Evolutionary conservation across 306 rosid genomes (phyloP).

Genomic region (Castanea sativa): DNA sequence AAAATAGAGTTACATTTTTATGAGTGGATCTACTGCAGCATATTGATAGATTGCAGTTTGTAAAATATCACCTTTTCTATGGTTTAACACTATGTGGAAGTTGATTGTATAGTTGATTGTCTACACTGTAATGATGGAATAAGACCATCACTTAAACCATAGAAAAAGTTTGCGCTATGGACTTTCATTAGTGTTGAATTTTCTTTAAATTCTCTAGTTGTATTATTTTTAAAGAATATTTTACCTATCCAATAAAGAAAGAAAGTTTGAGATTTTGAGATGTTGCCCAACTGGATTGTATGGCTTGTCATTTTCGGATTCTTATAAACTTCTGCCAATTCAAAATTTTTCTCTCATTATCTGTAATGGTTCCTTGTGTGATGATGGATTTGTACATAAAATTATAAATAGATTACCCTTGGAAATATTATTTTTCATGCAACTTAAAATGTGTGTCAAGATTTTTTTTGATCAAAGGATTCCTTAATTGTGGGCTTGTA

Average conservation of each 20-base stretch:
- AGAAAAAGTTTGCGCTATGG: background rate
- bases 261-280: too few species aligned
- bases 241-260: too few species aligned
- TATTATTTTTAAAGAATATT: too few species aligned
- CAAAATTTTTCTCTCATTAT: background rate
- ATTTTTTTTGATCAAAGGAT: background rate
- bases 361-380: background rate
- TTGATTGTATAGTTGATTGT: background rate
- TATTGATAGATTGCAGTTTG: background rate
- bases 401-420: background rate
- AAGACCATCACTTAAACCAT: background rate
- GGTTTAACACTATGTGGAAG: background rate
- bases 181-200: too few species aligned
- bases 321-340: background rate
- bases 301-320: conserved; percentile 1
- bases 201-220: too few species aligned
- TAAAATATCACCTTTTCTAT: conserved; percentile 9
- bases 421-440: background rate
- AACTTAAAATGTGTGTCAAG: background rate
- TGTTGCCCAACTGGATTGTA: background rate
- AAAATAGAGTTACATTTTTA: too few species aligned
- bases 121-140: conserved; percentile 6
- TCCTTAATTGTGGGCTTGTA: background rate
- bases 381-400: background rate
- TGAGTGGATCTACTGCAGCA: too few species aligned